These are phyloP conservation scores for Aspergillus persii DNA, from an alignment of 2,329 filamentous ascomycete species.

Conservation along the genomic window DNA sequence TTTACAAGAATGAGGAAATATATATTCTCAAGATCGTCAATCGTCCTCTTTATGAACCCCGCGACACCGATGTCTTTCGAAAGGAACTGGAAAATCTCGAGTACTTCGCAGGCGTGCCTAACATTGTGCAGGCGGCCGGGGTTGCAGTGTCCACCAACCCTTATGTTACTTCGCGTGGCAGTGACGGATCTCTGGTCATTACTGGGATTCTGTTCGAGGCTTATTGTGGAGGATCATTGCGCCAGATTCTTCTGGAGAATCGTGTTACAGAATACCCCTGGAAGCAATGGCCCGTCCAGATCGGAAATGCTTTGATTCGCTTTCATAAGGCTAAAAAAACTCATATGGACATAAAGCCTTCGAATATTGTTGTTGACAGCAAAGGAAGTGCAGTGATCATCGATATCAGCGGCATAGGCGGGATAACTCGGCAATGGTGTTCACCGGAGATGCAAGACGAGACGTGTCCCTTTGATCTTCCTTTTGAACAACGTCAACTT, in stretches of 20 bases:
- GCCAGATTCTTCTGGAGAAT: slow-evolving; percentile 10
- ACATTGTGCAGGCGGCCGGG: slow-evolving; percentile 17
- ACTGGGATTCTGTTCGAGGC: slow-evolving; percentile 18
- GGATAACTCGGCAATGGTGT: slow-evolving; percentile 17
- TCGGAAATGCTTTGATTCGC: slow-evolving; percentile 12
- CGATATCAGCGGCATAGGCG: slow-evolving; percentile 23
- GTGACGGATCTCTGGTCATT: slow-evolving; percentile 12
- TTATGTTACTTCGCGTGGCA: slow-evolving; percentile 11
- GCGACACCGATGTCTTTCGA: slow-evolving; percentile 16
- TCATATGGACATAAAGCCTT: slow-evolving; percentile 22
- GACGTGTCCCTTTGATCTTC: slow-evolving; percentile 16
- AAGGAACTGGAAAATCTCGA: slow-evolving; percentile 21
- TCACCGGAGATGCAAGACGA: slow-evolving; percentile 22
- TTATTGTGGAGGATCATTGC: slow-evolving; percentile 17
- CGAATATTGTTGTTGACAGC: slow-evolving; percentile 18
- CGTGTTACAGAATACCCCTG: slow-evolving; percentile 10
- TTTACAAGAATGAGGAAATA: slow-evolving; percentile 4
- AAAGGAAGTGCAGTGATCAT: slow-evolving; percentile 19
- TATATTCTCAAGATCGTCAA: slow-evolving; percentile 20
- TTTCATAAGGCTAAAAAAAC: slow-evolving; percentile 15
- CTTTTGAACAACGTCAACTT: slow-evolving; percentile 16
- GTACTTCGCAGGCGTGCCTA: slow-evolving; percentile 13
- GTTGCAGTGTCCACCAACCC: slow-evolving; percentile 17
- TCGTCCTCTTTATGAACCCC: slow-evolving; percentile 15
- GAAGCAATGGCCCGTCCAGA: slow-evolving; percentile 20